Conservation (phyloP, 305 asterid genomes). For the Fraxinus sp. region DNA sequence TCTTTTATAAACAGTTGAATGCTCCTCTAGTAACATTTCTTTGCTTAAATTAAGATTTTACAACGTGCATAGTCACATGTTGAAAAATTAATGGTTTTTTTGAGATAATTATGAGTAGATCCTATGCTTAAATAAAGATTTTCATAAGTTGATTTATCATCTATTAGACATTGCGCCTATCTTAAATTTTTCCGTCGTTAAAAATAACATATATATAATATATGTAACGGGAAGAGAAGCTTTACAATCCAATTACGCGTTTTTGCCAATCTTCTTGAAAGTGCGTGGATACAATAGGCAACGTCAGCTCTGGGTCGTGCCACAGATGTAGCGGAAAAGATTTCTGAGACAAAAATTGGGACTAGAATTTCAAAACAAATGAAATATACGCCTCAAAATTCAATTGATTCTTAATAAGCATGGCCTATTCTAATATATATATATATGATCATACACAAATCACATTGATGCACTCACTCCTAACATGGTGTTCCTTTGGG, state of each 20-base stretch:
- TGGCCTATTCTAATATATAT: background rate
- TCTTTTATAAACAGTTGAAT: background rate
- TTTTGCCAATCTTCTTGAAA: conserved; percentile 71
- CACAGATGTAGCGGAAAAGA: conserved; percentile 55
- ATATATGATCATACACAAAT: background rate
- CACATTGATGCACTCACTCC: conserved; percentile 51
- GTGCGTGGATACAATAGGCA: conserved; percentile 87
- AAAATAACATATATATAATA: background rate
- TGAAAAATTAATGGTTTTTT: background rate
- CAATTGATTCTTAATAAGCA: background rate
- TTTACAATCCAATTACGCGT: conserved; percentile 80
- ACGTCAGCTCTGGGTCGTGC: conserved; percentile 86
- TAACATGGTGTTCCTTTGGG: conserved; percentile 83
- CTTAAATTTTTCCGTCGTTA: background rate
- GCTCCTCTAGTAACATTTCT: background rate
- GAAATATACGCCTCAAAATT: background rate
- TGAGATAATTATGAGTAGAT: background rate
- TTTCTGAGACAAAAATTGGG: conserved; percentile 38
- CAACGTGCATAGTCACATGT: background rate
- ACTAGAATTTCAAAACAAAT: background rate
- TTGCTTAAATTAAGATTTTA: background rate
- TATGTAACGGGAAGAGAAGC: conserved; percentile 1
- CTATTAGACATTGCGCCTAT: background rate
- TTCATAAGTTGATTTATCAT: background rate
- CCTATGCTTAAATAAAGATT: background rate